Conservation (phyloP, 2,329 filamentous ascomycete genomes). For the Colletotrichum graminicola region DNA sequence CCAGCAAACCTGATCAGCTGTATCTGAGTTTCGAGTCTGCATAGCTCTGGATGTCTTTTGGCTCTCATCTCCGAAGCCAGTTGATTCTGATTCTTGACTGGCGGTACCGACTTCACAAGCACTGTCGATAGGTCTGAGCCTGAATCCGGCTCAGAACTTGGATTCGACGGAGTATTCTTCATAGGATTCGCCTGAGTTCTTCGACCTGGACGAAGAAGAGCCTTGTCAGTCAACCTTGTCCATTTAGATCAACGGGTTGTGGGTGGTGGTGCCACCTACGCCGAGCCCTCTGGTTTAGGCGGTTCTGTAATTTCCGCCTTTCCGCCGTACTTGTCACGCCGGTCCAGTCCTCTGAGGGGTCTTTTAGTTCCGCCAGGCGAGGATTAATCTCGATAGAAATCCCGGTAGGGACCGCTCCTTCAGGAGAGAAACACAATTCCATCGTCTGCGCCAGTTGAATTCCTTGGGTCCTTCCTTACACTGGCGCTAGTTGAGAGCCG, state of each 20-base stretch:
- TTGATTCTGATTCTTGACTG: neutral
- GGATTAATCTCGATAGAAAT: constrained; percentile 28
- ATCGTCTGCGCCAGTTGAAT: constrained; percentile 1
- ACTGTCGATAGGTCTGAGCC: too few relatives aligned
- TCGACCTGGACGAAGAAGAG: neutral
- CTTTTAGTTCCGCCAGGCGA: constrained; percentile 21
- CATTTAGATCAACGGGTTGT: neutral
- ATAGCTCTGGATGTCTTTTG: neutral
- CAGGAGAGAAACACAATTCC: constrained; percentile 31
- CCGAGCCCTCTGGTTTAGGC: constrained; percentile 36
- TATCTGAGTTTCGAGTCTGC: neutral
- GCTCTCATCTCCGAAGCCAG: neutral
- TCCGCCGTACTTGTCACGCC: constrained; percentile 47
- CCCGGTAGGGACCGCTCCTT: constrained; percentile 14
- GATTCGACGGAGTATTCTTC: neutral
- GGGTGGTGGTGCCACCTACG: constrained; percentile 22
- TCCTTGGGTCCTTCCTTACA: neutral
- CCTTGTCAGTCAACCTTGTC: neutral
- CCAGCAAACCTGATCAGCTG: constrained; percentile 26
- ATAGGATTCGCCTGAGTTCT: neutral
- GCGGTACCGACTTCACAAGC: neutral
- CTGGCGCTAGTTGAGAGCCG: neutral
- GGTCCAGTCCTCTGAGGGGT: constrained; percentile 50
- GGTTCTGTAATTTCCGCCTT: constrained; percentile 40
- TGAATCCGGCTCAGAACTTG: neutral